phyloP scores from a whole-genome alignment of 805 yeast genomes.

The Zygotorulaspora danielsina region DNA sequence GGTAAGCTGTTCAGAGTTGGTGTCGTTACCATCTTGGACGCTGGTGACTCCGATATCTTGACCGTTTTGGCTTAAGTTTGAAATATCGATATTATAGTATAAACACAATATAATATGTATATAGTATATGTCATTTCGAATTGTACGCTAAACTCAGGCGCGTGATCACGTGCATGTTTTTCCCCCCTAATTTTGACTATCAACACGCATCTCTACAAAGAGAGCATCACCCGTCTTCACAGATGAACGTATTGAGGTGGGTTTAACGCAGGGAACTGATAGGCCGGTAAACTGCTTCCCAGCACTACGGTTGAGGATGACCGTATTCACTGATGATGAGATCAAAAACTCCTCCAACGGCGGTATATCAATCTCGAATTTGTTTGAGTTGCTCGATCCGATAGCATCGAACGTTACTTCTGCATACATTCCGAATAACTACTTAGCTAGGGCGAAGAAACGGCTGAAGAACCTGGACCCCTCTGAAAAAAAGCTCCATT shows the following conservation, averaged over 20 bases:
- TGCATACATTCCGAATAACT: constrained; percentile 13
- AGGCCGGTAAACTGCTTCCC: no score
- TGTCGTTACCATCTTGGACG: constrained; percentile 91
- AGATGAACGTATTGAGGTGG: no score
- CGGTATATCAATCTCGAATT: constrained; percentile 18
- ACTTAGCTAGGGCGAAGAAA: constrained; percentile 14
- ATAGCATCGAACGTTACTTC: constrained; percentile 26
- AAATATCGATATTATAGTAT: constrained; percentile 1
- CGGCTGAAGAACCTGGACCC: constrained; percentile 11
- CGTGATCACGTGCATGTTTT: neutral
- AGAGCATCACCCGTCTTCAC: neutral
- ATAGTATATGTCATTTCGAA: no score
- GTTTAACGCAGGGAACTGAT: no score
- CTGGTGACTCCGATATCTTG: constrained; percentile 99
- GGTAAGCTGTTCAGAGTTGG: constrained; percentile 99
- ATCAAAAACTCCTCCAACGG: constrained; percentile 5
- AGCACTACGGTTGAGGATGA: no score
- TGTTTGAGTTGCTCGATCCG: constrained; percentile 31
- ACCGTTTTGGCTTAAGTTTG: constrained; percentile 46
- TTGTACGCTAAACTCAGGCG: neutral
- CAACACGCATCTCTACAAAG: no score
- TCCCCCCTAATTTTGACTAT: neutral
- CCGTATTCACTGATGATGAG: constrained; percentile 7
- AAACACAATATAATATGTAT: neutral
- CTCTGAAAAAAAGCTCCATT: constrained; percentile 17